Conservation (phyloP, 305 asterid genomes). For the Plantago lanceolata region DNA sequence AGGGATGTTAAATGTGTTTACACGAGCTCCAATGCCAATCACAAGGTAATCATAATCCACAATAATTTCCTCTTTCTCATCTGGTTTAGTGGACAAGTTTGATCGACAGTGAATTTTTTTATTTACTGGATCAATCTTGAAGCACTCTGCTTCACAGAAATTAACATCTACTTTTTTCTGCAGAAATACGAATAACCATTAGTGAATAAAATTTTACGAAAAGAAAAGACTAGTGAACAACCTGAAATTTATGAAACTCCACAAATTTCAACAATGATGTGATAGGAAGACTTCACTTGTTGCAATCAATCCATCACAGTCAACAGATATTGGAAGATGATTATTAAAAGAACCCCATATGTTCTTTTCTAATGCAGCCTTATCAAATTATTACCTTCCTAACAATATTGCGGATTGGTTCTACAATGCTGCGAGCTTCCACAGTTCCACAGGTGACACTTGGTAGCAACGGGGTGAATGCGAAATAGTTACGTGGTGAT, state of each 20-base stretch:
- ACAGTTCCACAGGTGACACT: slow-evolving; percentile 96
- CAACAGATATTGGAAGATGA: neutral
- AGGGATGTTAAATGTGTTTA: slow-evolving; percentile 88
- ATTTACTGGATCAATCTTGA: slow-evolving; percentile 73
- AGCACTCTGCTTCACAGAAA: slow-evolving; percentile 91
- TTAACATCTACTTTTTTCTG: slow-evolving; percentile 61
- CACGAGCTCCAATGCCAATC: slow-evolving; percentile 76
- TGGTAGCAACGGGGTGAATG: slow-evolving; percentile 91
- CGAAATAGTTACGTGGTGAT: slow-evolving; percentile 94
- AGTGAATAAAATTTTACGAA: slow-evolving; percentile 1
- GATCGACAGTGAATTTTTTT: slow-evolving; percentile 85
- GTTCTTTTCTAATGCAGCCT: neutral
- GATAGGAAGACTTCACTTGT: neutral
- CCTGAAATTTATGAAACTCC: neutral
- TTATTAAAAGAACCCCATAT: neutral
- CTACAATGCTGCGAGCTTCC: slow-evolving; percentile 92
- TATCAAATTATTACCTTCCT: slow-evolving; percentile 46
- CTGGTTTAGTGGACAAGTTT: slow-evolving; percentile 34
- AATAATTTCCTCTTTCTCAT: slow-evolving; percentile 63
- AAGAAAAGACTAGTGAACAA: neutral
- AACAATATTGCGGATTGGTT: slow-evolving; percentile 88
- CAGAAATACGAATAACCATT: slow-evolving; percentile 23
- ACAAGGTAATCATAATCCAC: slow-evolving; percentile 94
- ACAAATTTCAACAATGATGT: neutral
- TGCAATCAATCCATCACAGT: neutral